phyloP scores from a whole-genome alignment of 2,329 filamentous ascomycete genomes.

The Colletotrichum australisinense region DNA sequence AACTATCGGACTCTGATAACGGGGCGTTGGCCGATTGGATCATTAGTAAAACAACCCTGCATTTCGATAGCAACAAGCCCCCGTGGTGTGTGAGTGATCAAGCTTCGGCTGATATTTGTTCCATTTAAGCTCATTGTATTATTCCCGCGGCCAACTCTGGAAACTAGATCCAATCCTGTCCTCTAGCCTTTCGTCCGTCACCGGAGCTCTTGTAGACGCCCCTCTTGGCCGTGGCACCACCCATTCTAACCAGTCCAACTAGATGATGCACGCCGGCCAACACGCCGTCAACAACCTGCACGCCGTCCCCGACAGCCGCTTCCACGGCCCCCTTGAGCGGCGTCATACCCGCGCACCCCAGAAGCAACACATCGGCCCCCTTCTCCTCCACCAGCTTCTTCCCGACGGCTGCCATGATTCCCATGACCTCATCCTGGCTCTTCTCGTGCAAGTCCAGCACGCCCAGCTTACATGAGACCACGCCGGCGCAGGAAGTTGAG shows the following conservation, averaged over 20 bases:
- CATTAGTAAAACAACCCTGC: background rate
- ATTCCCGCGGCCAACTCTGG: background rate
- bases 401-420: slow-evolving; percentile 23
- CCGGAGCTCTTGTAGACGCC: slow-evolving; percentile 25
- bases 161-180: slow-evolving; percentile 24
- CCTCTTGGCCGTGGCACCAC: slow-evolving; percentile 19
- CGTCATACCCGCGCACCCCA: slow-evolving; percentile 29
- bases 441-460: slow-evolving; percentile 32
- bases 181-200: slow-evolving; percentile 25
- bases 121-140: background rate
- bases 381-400: slow-evolving; percentile 20
- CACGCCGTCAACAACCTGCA: slow-evolving; percentile 26
- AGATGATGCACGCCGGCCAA: slow-evolving; percentile 26
- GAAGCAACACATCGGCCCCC: slow-evolving; percentile 19
- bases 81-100: background rate
- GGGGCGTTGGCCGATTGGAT: slow-evolving; percentile 21
- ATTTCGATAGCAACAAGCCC: background rate
- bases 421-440: slow-evolving; percentile 27
- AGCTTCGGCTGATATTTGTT: background rate
- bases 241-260: slow-evolving; percentile 25
- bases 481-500: slow-evolving; percentile 21
- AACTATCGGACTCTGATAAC: slow-evolving; percentile 7
- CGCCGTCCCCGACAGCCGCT: slow-evolving; percentile 19
- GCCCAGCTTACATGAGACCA: slow-evolving; percentile 16
- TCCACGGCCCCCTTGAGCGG: slow-evolving; percentile 27